Base-by-base conservation (phyloP, 1,139 yeast genomes). In the Yamadazyma atmosphaerica region DNA sequence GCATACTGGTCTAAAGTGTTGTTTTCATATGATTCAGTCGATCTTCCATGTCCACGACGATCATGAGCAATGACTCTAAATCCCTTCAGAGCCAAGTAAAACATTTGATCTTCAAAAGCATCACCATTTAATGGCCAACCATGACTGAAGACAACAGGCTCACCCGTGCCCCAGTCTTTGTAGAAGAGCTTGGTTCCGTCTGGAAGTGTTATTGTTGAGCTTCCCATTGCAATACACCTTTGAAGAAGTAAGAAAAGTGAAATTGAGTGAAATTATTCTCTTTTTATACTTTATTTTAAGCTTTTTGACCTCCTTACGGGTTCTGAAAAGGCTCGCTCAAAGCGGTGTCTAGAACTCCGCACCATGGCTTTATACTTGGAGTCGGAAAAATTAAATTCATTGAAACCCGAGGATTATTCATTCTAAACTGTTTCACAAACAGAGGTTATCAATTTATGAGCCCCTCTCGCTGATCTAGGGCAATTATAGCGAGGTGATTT, bases 81-180 rank as follows among this genome's bases (percentile, higher is more conserved):
- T 2, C 55, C 55, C 25, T 50, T 49, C 23, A 12, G 27, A 17
- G 36, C 52, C 26, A 50, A 43, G 34, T 33, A 50, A 13, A 42
- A 10, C 53, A 50, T 45, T 35, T 50, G 53, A 35, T 45, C 51
- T 34, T 50, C 54, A 34, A 47, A 50, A 4, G 51, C 54, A 35
- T 50, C 54, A 3, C 53, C 41, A 12, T 41, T 27, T 29, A 50
- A 47, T 17, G 53, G 54, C 54, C 54, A 50, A 15, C 54, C 54
- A 37, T 50, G 54, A 22, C 51, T 46, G 39, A 50, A 50, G 2
- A 50, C 50, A 25, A 47, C 34, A 15, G 52, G 47, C 10, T 40
- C 37, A 5, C 52, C 52, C 11, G 37, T 24, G 13, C 54, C 54
- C 54, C 52, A 49, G 33, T 48, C 52, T 30, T 50, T 50, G 35